Percentiles rank a stretch among this genome's conserved stretches.
Evolutionary conservation across 768 basidiomycete species (phyloP).

Genomic region (Pleurotus ostreatus): DNA sequence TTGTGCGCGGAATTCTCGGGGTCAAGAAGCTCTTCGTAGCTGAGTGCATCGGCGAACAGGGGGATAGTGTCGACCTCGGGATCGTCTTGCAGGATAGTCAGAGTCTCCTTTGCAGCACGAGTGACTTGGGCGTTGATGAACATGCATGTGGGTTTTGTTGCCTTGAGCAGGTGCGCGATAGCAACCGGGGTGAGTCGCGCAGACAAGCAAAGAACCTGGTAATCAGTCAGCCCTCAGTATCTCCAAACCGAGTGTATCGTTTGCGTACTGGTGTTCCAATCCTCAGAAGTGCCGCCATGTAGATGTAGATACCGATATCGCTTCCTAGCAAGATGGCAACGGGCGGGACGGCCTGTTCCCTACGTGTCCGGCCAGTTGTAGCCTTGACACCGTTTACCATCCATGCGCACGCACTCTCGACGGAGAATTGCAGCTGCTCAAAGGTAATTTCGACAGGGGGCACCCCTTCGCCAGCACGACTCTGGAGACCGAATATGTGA

Average conservation of each 20-base stretch:
- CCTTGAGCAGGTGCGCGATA: constrained; percentile 29
- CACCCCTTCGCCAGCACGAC: constrained; percentile 17
- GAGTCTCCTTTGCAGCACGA: constrained; percentile 25
- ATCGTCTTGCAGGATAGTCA: constrained; percentile 14
- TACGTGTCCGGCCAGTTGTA: constrained; percentile 19
- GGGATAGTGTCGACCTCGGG: constrained; percentile 10
- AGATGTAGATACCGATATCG: constrained; percentile 33
- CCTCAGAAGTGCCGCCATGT: constrained; percentile 30
- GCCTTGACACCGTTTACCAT: constrained; percentile 21
- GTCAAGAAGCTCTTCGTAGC: constrained; percentile 25
- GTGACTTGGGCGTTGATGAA: constrained; percentile 27
- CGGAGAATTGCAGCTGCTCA: constrained; percentile 25
- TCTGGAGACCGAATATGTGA: constrained; percentile 32
- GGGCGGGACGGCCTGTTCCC: constrained; percentile 22
- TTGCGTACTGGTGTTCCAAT: constrained; percentile 31
- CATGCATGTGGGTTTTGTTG: constrained; percentile 24
- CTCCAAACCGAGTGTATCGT: not conserved
- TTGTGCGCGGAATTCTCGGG: constrained; percentile 10
- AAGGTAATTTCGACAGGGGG: constrained; percentile 28
- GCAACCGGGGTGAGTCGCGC: constrained; percentile 31
- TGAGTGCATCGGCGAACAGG: constrained; percentile 19
- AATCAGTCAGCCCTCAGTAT: not conserved
- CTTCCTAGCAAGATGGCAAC: constrained; percentile 34
- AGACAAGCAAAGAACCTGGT: constrained; percentile 31
- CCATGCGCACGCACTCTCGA: constrained; percentile 31